Percentiles rank a stretch among this genome's conserved stretches.
Evolutionary conservation across 2,329 filamentous ascomycete genomes (phyloP).

Genomic region (Penicillium sp.): DNA sequence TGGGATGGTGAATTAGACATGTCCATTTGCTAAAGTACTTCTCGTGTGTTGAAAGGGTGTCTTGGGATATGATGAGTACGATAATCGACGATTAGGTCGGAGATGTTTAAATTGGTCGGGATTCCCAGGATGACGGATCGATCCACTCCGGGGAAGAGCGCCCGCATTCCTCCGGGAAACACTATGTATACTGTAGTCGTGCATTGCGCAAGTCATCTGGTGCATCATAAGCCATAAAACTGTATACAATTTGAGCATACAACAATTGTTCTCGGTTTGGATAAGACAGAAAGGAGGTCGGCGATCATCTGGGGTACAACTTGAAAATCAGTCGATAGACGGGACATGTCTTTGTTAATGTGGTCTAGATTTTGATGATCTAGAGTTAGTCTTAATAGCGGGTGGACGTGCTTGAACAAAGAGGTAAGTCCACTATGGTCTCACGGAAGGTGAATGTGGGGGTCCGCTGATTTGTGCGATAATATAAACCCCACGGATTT

Average conservation of each 20-base stretch:
- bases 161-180: not conserved
- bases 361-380: slow-evolving; percentile 4
- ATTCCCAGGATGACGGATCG: slow-evolving; percentile 8
- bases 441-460: not conserved
- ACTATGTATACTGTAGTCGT: no score
- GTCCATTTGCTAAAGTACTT: slow-evolving; percentile 2
- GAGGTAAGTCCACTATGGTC: not conserved
- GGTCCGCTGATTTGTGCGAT: slow-evolving; percentile 15
- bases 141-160: slow-evolving; percentile 20
- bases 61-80: slow-evolving; percentile 4
- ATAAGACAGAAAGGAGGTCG: not conserved
- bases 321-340: not conserved
- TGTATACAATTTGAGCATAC: no score
- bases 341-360: slow-evolving; percentile 4
- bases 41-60: not conserved
- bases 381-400: not conserved
- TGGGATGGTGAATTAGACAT: not conserved
- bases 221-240: not conserved
- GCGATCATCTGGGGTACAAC: not conserved
- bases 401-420: not conserved
- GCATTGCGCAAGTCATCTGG: slow-evolving; percentile 11
- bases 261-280: not conserved
- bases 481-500: not conserved
- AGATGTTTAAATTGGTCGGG: not conserved
- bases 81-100: slow-evolving; percentile 1